Conservation (phyloP, 345 rosid genomes). For the Microthlaspi erraticum region DNA sequence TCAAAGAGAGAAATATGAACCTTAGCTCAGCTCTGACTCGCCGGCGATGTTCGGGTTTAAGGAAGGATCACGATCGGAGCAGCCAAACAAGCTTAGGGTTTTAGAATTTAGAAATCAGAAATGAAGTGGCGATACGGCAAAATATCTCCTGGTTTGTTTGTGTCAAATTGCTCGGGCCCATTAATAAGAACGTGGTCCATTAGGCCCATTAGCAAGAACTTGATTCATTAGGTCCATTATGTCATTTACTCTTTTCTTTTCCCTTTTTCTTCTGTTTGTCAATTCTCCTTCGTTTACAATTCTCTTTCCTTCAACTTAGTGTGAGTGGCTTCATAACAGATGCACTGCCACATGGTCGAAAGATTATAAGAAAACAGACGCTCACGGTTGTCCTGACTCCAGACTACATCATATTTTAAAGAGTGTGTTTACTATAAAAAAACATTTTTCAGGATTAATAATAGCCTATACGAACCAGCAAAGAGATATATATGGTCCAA, state of each 20-base stretch:
- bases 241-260: background rate
- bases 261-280: background rate
- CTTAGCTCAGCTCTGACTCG: slow-evolving; percentile 25
- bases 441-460: background rate
- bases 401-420: background rate
- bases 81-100: slow-evolving; percentile 34
- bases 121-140: background rate
- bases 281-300: too few relatives aligned
- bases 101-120: slow-evolving; percentile 13
- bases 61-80: slow-evolving; percentile 34
- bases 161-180: background rate
- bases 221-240: too few relatives aligned
- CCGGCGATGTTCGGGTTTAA: slow-evolving; percentile 41
- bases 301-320: too few relatives aligned
- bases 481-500: slow-evolving; percentile 6
- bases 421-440: background rate
- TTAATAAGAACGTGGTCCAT: background rate
- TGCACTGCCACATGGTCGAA: background rate
- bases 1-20: slow-evolving; percentile 8
- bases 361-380: background rate
- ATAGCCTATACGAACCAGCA: background rate
- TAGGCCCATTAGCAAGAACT: too few relatives aligned
- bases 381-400: background rate
- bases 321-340: too few relatives aligned
- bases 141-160: background rate